These are phyloP conservation scores for Aquilaria sinensis DNA, from an alignment of 345 rosid genomes.

Conservation along the genomic window DNA sequence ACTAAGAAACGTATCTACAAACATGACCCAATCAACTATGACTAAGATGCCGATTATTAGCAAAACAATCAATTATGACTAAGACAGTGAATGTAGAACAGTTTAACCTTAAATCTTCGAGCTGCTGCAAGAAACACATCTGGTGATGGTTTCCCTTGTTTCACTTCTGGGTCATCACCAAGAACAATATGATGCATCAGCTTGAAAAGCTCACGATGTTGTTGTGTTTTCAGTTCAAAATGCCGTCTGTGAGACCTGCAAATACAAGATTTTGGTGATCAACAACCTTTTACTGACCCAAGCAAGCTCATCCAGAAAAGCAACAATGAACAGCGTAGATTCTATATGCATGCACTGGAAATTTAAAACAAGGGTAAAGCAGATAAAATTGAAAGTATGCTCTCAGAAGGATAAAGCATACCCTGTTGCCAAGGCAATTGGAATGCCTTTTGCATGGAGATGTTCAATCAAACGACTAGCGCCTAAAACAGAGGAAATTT, in stretches of 20 bases:
- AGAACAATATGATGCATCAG: constrained; percentile 91
- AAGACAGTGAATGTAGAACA: not conserved
- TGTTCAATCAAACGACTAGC: constrained; percentile 67
- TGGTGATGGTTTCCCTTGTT: constrained; percentile 88
- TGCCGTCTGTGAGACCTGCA: constrained; percentile 72
- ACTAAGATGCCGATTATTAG: too few species aligned
- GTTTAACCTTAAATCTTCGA: constrained; percentile 80
- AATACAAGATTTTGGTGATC: not conserved
- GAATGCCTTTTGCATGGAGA: constrained; percentile 81
- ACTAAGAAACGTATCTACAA: too few species aligned
- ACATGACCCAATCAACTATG: too few species aligned
- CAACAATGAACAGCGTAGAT: not conserved
- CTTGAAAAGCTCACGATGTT: constrained; percentile 68
- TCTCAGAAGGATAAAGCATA: constrained; percentile 17
- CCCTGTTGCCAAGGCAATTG: constrained; percentile 84
- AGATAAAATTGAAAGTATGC: constrained; percentile 3
- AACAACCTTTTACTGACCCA: not conserved
- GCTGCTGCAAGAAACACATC: constrained; percentile 88
- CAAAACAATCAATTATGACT: too few species aligned
- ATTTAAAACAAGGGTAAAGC: not conserved
- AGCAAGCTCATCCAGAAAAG: not conserved
- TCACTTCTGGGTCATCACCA: constrained; percentile 96
- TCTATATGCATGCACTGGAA: not conserved
- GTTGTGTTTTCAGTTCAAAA: constrained; percentile 77
- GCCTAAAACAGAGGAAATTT: constrained; percentile 32